Conservation (phyloP, 2,329 filamentous ascomycete species). For the Chrysoporthe austroafricana region DNA sequence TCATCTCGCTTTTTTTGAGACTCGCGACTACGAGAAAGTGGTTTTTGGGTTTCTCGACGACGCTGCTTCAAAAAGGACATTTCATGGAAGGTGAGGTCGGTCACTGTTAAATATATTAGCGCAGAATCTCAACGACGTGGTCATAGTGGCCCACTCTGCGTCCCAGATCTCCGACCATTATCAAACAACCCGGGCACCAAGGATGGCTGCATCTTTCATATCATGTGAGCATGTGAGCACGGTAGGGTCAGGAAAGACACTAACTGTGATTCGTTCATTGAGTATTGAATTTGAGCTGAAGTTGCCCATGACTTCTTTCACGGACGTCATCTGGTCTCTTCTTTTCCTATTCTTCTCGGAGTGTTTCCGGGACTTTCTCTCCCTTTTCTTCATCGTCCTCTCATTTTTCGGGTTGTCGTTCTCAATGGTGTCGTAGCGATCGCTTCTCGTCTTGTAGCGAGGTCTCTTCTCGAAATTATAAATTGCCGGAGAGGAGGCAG, state of each 20-base stretch:
- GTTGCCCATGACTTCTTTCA: constrained; percentile 55
- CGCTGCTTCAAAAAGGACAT: constrained; percentile 48
- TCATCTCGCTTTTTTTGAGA: constrained; percentile 36
- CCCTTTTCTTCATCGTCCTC: constrained; percentile 33
- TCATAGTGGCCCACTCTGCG: constrained; percentile 6
- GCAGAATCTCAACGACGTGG: not conserved
- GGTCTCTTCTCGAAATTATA: constrained; percentile 37
- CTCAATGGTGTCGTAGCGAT: constrained; percentile 56
- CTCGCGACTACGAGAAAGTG: constrained; percentile 29
- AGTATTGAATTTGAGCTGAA: constrained; percentile 60
- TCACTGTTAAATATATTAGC: constrained; percentile 42
- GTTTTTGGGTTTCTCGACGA: constrained; percentile 25
- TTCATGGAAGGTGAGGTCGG: constrained; percentile 57
- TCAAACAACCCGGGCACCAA: constrained; percentile 49
- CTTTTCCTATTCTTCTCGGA: constrained; percentile 34
- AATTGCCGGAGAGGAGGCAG: not conserved
- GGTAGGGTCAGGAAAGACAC: constrained; percentile 28
- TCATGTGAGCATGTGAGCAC: constrained; percentile 6
- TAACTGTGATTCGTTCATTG: constrained; percentile 56
- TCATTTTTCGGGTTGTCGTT: constrained; percentile 8
- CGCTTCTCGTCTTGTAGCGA: constrained; percentile 59
- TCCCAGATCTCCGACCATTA: constrained; percentile 40
- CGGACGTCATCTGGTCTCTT: constrained; percentile 40
- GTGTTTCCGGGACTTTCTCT: constrained; percentile 30
- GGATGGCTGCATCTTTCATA: constrained; percentile 41